Base-by-base conservation (phyloP, 495 filamentous ascomycete genomes). In the Aspergillus bridgeri region DNA sequence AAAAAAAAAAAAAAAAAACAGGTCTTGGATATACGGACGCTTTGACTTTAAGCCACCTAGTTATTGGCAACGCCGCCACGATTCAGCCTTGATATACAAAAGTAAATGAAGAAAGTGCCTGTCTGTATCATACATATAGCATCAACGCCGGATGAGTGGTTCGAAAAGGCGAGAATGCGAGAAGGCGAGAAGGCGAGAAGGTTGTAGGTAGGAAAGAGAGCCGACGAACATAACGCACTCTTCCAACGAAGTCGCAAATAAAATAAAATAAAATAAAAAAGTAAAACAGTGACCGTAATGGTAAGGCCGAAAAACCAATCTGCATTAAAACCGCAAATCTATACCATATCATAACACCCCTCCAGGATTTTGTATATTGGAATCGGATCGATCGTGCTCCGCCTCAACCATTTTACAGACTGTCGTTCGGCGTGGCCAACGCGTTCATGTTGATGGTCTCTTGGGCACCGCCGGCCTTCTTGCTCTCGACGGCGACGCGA, bases 401-500 rank as follows among this genome's bases (percentile, higher is more conserved):
- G 29, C 22, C 27, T 2, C 20, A 17, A 38, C 22, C 27, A 13
- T 13, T 51, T 48, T 56, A 58, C 53, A 57, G 44, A 33, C 63
- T 63, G 47, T 60, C 56, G 42, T 60, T 59, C 17, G 64, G 38
- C 18, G 66, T 62, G 23, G 69, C 70, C 51, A 74, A 51, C 6
- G 64, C 49, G 42, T 58, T 68, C 62, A 72, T 62, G 5, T 64
- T 65, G 27, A 61, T 23, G 5, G 61, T 57, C 53, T 73, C 59
- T 43, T 69, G 59, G 53, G 33, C 33, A 2, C 63, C 68, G 42
- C 65, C 68, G 59, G 66, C 57, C 19, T 64, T 74, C 71, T 74
- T 78, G 29, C 61, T 67, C 65, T 90, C 87, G 56, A 79, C 75
- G 66, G 89, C 85, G 73, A 96, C 80, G 64, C 90, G 81, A 49